Evolutionary conservation across 106 monocot genomes (phyloP), one percentile per base, ranked within the genome.

Genomic region (Acorus calamus): DNA sequence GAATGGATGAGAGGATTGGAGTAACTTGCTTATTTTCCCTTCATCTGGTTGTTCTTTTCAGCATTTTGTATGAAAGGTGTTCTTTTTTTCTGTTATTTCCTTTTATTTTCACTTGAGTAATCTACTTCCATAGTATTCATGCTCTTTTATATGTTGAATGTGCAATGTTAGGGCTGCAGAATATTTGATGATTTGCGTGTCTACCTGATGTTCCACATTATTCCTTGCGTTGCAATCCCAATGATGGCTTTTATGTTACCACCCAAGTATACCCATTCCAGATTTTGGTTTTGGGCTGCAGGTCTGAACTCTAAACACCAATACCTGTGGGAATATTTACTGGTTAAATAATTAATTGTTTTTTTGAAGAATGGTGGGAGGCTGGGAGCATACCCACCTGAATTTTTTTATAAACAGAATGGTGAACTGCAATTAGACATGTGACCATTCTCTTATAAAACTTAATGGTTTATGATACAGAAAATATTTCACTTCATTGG

Each of bases 201-300:
- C 50, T 89, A 74, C 81, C 79, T 86, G 58, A 65, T 86, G 58
- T 71, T 86, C 61, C 68, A 81, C 53, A 48, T 80, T 63, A 50
- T 89, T 59, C 84, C 86, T 45, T 83, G 78, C 62, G 56, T 89
- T 55, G 77, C 68, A 53, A 86, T 94, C 65, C 86, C 89, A 68
- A 60, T 68, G 44, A 63, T 89, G 72, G 67, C 85, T 28, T 78
- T 83, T 54, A 61, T 89, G 69, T 73, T 86, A 50, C 83, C 83
- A 50, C 84, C 89, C 0, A 94, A 89, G 59, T 86, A 94, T 63
- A 86, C 81, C 9, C 89, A 89, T 81, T 86, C 93, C 59, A 77
- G 78, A 71, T 86, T 72, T 71, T 94, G 93, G 93, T 76, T 81
- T 62, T 77, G 70, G 66, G 89, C 89, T 53, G 64, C 86, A 89